Evolutionary conservation across 352 stramenopile genomes (phyloP).

Genomic region (Pythium utonaiense): DNA sequence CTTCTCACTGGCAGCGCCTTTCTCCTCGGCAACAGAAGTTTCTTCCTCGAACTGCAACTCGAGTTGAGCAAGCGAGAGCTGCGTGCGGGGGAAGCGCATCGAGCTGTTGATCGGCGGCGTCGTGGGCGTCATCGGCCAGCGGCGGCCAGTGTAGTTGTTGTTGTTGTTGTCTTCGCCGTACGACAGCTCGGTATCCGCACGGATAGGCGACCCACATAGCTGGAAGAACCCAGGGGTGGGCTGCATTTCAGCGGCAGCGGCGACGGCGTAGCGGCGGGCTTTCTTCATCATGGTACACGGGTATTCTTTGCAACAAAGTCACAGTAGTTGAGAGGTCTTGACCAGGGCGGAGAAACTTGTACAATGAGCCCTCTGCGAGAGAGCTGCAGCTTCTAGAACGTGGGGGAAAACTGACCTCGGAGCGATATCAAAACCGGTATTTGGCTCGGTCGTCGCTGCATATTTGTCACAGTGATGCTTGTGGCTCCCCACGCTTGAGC

Average conservation of each 20-base stretch:
- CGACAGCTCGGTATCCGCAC: constrained; percentile 42
- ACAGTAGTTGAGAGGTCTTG: not conserved
- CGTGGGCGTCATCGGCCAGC: constrained; percentile 26
- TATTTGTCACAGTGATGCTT: not conserved
- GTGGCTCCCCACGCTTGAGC: not conserved
- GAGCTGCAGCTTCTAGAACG: not conserved
- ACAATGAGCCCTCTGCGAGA: not conserved
- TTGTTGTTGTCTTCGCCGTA: constrained; percentile 38
- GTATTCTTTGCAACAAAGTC: too few species aligned
- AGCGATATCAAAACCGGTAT: not conserved
- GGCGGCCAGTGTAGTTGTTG: constrained; percentile 31
- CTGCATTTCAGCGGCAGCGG: constrained; percentile 23
- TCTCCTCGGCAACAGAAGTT: constrained; percentile 8
- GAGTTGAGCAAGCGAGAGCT: not conserved
- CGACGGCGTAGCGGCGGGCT: constrained; percentile 24
- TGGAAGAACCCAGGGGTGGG: constrained; percentile 52
- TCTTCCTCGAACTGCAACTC: constrained; percentile 2
- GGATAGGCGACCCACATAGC: constrained; percentile 76
- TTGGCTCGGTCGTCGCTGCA: not conserved
- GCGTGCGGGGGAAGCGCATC: not conserved
- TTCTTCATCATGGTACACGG: constrained; percentile 26
- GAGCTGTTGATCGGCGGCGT: constrained; percentile 19
- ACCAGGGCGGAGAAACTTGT: not conserved
- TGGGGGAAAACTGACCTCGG: not conserved
- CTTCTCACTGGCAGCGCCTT: constrained; percentile 17